Base-by-base conservation (phyloP, 495 filamentous ascomycete species). In the Penicillium ochrochloron region DNA sequence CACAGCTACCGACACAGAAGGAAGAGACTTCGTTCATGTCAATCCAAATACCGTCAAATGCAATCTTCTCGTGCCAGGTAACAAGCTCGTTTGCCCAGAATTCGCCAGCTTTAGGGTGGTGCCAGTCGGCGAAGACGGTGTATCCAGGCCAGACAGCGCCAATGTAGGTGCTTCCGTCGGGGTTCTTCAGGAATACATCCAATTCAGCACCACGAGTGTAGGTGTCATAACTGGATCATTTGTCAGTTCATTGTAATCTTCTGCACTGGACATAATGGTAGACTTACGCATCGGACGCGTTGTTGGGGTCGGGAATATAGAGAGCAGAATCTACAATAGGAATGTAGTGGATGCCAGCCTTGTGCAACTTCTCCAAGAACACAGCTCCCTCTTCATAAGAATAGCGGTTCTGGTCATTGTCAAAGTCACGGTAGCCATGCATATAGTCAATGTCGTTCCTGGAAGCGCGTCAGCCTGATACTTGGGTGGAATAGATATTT, bases 251-350 rank as follows among this genome's bases (percentile, higher is more conserved):
- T 8, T 17, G 2, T n/a, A 19, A 9, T n/a, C 23, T 14, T 33
- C 35, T 37, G 6, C 4, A 21, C 2, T 23, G 14, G 34, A 56
- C 4, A 35, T 25, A 2, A 19, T n/a, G 11, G 19, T 35, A 10
- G 35, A 73, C 80, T 71, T 68, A 88, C 72, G 84, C 84, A 75
- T 96, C 92, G 46, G 80, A 87, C 0, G 81, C 79, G 66, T 95
- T 90, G 17, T 84, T 76, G 3, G 90, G 90, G 57, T 92, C 90
- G 0, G 92, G 90, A 27, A 88, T 85, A 65, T 93, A 94, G 33
- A 95, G 86, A 6, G 90, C 92, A 3, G 89, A 83, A 70, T 96
- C 92, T n/a, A 97, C 84, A 52, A 97, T 95, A 0, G 91, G 92
- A 9, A 97, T 82, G 60, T 86, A 96, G 67, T 93, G 89, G 67